A percentile compares a stretch with the other conserved stretches of the same genome.
These are phyloP conservation scores for Mycena belliarum DNA, from an alignment of 768 basidiomycete species.

Conservation along the genomic window DNA sequence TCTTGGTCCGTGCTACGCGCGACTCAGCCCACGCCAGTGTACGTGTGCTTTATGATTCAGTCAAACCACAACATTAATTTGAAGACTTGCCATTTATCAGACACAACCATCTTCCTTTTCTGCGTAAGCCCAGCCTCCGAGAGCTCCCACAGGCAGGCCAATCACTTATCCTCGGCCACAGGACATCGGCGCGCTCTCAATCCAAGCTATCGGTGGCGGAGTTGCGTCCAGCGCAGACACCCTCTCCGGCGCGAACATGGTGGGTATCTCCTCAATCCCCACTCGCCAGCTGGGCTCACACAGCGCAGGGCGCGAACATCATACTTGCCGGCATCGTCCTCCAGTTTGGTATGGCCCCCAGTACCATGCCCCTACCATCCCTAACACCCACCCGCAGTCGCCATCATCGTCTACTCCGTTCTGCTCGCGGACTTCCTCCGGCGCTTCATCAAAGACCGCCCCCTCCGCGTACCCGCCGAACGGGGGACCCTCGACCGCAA, in stretches of 20 bases:
- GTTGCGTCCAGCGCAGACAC: slow-evolving; percentile 33
- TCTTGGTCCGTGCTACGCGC: not conserved
- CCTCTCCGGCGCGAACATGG: too few species aligned
- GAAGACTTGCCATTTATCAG: too few species aligned
- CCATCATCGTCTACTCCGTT: too few species aligned
- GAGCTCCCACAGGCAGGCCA: too few species aligned
- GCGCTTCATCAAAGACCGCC: too few species aligned
- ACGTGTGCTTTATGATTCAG: not conserved
- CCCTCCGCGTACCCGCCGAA: not conserved
- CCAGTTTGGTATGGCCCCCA: slow-evolving; percentile 45
- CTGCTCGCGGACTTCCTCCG: too few species aligned
- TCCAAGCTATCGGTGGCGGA: slow-evolving; percentile 42
- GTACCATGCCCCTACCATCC: slow-evolving; percentile 38
- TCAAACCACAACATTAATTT: too few species aligned
- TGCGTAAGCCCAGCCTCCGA: too few species aligned
- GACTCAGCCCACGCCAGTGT: not conserved
- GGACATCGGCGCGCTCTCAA: slow-evolving; percentile 35
- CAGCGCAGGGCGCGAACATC: slow-evolving; percentile 32
- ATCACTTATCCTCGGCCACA: not conserved
- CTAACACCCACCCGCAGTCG: too few species aligned
- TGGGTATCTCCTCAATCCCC: too few species aligned
- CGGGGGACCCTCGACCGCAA: slow-evolving; percentile 23
- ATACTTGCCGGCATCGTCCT: slow-evolving; percentile 68
- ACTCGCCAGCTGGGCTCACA: slow-evolving; percentile 10
- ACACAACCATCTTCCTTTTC: too few species aligned